phyloP scores from a whole-genome alignment of 2,329 filamentous ascomycete species.

The Aureobasidium sp. region DNA sequence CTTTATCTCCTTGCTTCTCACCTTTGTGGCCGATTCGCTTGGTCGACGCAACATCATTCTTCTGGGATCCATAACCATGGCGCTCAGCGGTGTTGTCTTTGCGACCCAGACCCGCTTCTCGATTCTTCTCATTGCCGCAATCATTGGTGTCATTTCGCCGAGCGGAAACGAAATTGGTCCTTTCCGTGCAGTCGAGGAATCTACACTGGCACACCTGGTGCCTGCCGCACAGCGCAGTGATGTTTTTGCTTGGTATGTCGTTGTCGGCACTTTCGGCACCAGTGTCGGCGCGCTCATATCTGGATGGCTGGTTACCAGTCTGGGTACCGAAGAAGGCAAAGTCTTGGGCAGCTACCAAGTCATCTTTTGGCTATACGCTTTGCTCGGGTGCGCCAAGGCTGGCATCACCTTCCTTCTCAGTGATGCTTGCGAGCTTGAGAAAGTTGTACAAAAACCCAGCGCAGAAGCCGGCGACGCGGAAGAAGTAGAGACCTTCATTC shows the following conservation, averaged over 20 bases:
- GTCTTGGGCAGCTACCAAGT: slow-evolving; percentile 33
- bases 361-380: slow-evolving; percentile 39
- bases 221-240: slow-evolving; percentile 22
- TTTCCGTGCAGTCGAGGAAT: slow-evolving; percentile 30
- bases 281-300: slow-evolving; percentile 26
- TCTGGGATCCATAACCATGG: slow-evolving; percentile 26
- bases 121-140: slow-evolving; percentile 27
- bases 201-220: slow-evolving; percentile 28
- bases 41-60: slow-evolving; percentile 26
- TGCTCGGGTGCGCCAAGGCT: slow-evolving; percentile 34
- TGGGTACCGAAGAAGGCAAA: slow-evolving; percentile 31
- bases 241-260: slow-evolving; percentile 28
- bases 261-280: slow-evolving; percentile 26
- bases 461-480: slow-evolving; percentile 22
- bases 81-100: slow-evolving; percentile 25
- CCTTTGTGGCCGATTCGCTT: slow-evolving; percentile 26
- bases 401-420: slow-evolving; percentile 35
- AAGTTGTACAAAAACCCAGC: slow-evolving; percentile 23
- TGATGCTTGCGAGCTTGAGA: slow-evolving; percentile 30
- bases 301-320: slow-evolving; percentile 32
- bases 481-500: slow-evolving; percentile 1
- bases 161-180: slow-evolving; percentile 32
- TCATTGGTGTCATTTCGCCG: slow-evolving; percentile 29
- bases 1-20: slow-evolving; percentile 25
- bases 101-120: slow-evolving; percentile 24